A percentile compares a stretch with the other conserved stretches of the same genome.
phyloP scores from a whole-genome alignment of 441 rosid species.

The Pelargonium australe region DNA sequence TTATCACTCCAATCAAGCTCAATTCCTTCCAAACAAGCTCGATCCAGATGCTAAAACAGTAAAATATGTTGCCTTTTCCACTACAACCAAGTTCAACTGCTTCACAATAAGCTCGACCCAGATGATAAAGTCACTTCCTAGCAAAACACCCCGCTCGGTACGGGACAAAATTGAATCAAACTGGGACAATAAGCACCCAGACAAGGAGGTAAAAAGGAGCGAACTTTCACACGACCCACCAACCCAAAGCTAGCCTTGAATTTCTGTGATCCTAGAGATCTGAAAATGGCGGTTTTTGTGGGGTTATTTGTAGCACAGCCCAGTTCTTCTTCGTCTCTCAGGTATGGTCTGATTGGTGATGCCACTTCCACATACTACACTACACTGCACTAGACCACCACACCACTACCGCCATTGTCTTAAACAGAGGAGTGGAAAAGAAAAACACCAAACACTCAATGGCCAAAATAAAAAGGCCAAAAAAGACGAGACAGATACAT shows the following conservation, averaged over 20 bases:
- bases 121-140: background rate
- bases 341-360: background rate
- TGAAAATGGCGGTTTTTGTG: background rate
- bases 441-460: background rate
- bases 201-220: no score
- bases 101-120: no score
- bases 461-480: background rate
- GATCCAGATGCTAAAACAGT: background rate
- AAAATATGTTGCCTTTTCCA: no score
- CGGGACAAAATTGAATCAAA: no score
- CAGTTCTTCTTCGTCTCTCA: background rate
- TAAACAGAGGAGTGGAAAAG: background rate
- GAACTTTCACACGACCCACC: background rate
- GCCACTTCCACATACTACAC: background rate
- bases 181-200: no score
- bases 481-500: background rate
- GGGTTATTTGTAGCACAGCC: background rate
- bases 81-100: no score
- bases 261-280: background rate
- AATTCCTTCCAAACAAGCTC: background rate
- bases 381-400: background rate
- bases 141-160: background rate
- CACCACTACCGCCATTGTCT: background rate
- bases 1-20: background rate
- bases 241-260: background rate